These are phyloP conservation scores for Durio zibethinus DNA, from an alignment of 345 rosid species.

Conservation along the genomic window DNA sequence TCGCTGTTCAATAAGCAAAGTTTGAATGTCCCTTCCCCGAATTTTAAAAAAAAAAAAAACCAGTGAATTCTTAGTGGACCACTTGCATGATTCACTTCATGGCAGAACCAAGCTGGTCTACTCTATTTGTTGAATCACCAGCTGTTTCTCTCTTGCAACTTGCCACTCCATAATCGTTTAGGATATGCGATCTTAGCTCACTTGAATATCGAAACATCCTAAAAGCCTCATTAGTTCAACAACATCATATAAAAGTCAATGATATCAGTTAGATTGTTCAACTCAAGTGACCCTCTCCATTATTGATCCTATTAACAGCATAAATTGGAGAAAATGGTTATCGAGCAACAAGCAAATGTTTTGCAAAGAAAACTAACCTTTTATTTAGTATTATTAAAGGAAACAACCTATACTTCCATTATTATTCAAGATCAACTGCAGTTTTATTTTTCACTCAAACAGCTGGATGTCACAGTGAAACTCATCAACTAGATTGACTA, in stretches of 20 bases:
- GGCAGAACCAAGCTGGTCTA: neutral
- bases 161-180: neutral
- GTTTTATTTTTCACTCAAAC: neutral
- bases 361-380: neutral
- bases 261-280: neutral
- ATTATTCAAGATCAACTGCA: neutral
- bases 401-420: neutral
- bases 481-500: neutral
- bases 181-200: no score
- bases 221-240: no score
- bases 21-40: no score
- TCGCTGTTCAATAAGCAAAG: no score
- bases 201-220: neutral
- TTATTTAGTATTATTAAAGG: neutral
- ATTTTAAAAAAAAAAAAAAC: no score
- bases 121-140: neutral
- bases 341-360: neutral
- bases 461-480: neutral
- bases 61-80: neutral
- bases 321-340: neutral
- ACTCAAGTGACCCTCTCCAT: neutral
- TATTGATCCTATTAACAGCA: neutral
- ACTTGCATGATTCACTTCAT: neutral
- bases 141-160: neutral
- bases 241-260: no score